Evolutionary conservation across 495 filamentous ascomycete species (phyloP), one percentile per base, ranked within the genome.

Genomic region (Neurospora sp.): DNA sequence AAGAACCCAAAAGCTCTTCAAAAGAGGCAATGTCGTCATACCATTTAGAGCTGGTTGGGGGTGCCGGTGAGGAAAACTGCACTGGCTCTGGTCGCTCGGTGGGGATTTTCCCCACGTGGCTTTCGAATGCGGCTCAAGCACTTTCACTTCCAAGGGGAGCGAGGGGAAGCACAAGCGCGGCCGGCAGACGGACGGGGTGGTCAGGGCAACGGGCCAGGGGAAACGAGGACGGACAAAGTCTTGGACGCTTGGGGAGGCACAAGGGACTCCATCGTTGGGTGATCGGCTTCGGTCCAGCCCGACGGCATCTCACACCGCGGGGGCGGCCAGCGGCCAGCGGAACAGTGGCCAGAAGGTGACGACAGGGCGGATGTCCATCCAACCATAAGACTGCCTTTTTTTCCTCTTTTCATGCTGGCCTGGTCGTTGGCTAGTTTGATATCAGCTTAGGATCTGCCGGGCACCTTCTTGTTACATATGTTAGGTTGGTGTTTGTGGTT

Each of bases 21-120:
- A 70, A 66, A 69, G 46, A 62, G 70, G 42, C 72, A 75, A 76
- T 81, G 79, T 72, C 79, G 79, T 81, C 79, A 81, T 80, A 76
- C 44, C 27, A 18, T 66, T 66, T 62, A 5, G 0, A 37, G 54
- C 60, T 49, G 76, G 71, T 69, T 73, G 77, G 54, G 54, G 72
- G 72, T 75, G 72, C 18, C 35, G 40, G 75, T 71, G 27, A 62
- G 27, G 54, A 35, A 62, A 62, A 35, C 23, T 62, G 54, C 54
- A 66, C 54, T 66, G 54, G 54, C 27, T 75, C 70, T 37, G n/a
- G 69, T 42, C 70, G 71, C 54, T 71, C 37, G 78, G 78, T 77
- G 79, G 75, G 73, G 78, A 77, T 11, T 74, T 49, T 72, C 73
- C 60, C 66, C 77, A 78, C 76, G 75, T 78, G 78, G 75, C 54